Percentiles rank a stretch among this genome's conserved stretches.
phyloP scores from a whole-genome alignment of 768 basidiomycete species.

The Filobasidium floriforme region DNA sequence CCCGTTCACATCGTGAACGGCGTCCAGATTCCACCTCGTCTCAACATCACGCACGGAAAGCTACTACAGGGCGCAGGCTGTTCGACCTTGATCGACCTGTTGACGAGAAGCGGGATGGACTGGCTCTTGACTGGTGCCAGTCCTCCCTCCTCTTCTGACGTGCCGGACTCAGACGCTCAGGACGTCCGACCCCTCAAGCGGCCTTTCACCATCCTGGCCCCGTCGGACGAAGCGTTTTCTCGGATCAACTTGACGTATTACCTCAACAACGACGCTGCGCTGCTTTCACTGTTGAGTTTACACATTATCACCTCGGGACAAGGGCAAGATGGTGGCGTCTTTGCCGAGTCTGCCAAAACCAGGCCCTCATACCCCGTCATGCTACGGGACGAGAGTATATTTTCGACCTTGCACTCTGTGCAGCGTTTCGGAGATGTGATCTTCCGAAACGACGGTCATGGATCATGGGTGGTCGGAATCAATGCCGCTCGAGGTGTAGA shows the following conservation, averaged over 20 bases:
- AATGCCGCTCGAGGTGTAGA: slow-evolving; percentile 46
- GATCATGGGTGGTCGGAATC: slow-evolving; percentile 48
- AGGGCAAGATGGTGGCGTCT: slow-evolving; percentile 56
- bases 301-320: slow-evolving; percentile 44
- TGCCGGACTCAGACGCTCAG: background rate
- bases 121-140: slow-evolving; percentile 77
- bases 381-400: slow-evolving; percentile 63
- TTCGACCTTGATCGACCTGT: slow-evolving; percentile 78
- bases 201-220: slow-evolving; percentile 79
- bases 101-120: slow-evolving; percentile 74
- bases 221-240: slow-evolving; percentile 87
- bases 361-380: slow-evolving; percentile 52
- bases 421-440: slow-evolving; percentile 76
- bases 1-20: slow-evolving; percentile 72
- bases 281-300: slow-evolving; percentile 44
- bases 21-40: slow-evolving; percentile 65
- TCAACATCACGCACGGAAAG: slow-evolving; percentile 81
- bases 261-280: slow-evolving; percentile 33
- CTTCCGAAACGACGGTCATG: slow-evolving; percentile 48
- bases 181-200: background rate
- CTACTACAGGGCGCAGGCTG: slow-evolving; percentile 73
- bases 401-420: slow-evolving; percentile 58
- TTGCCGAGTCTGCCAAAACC: background rate
- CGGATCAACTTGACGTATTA: slow-evolving; percentile 64
- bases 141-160: slow-evolving; percentile 22